Percentiles rank a stretch among this genome's conserved stretches.
phyloP scores from a whole-genome alignment of 169 alveolate genomes.

The Plasmodium malariae region DNA sequence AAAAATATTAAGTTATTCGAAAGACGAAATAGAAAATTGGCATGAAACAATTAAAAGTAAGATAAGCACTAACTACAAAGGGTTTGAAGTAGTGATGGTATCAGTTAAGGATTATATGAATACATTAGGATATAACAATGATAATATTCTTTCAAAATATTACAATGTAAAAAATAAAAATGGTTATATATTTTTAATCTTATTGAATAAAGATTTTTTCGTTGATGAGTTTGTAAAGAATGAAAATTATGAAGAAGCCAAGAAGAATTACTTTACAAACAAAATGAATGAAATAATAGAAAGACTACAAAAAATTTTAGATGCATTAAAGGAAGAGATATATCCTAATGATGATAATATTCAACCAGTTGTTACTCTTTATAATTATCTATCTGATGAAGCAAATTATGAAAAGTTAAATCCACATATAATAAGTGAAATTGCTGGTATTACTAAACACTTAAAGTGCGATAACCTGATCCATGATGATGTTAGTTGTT shows the following conservation, averaged over 20 bases:
- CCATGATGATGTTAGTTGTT: background rate
- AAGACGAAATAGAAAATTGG: too few relatives aligned
- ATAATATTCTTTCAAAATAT: constrained; percentile 2
- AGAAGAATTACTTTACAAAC: constrained; percentile 4
- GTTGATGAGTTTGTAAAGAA: constrained; percentile 30
- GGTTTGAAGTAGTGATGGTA: constrained; percentile 40
- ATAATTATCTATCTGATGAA: constrained; percentile 26
- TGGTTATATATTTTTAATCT: constrained; percentile 29
- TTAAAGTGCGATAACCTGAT: constrained; percentile 16
- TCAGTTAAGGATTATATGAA: constrained; percentile 41
- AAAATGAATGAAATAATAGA: constrained; percentile 19
- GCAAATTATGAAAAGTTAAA: constrained; percentile 23
- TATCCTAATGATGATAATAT: constrained; percentile 21
- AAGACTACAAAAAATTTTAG: background rate
- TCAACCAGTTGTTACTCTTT: constrained; percentile 17
- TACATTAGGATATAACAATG: constrained; percentile 11
- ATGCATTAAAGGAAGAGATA: constrained; percentile 8
- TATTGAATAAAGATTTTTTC: constrained; percentile 36
- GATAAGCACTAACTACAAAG: background rate
- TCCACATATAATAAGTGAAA: constrained; percentile 64
- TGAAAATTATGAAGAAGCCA: constrained; percentile 11
- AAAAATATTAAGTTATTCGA: background rate
- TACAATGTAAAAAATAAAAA: constrained; percentile 16
- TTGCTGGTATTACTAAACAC: constrained; percentile 68
- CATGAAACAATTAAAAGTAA: background rate